phyloP scores from a whole-genome alignment of 2,329 filamentous ascomycete genomes.

The Diplocarpon rosae region DNA sequence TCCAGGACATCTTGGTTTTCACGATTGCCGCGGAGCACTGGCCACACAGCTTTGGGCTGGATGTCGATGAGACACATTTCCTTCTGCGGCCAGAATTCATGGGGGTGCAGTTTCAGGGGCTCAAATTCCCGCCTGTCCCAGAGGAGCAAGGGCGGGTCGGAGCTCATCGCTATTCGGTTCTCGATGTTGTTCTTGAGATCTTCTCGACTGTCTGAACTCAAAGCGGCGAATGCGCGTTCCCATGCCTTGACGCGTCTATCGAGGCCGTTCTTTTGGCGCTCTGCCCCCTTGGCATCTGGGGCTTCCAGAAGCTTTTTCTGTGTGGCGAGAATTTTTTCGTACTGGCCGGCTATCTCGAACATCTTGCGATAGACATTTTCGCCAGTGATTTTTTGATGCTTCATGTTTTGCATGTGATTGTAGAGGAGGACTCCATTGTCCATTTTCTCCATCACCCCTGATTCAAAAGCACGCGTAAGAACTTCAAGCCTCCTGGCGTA shows the following conservation, averaged over 20 bases:
- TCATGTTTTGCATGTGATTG: neutral
- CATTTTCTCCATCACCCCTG: neutral
- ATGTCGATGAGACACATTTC: slow-evolving; percentile 53
- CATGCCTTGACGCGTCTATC: neutral
- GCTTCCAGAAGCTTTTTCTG: neutral
- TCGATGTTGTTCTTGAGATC: neutral
- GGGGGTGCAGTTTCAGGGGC: slow-evolving; percentile 44
- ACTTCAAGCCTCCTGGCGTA: neutral
- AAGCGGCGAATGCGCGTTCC: neutral
- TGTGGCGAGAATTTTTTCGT: neutral
- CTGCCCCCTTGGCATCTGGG: no score
- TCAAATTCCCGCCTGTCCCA: slow-evolving; percentile 66
- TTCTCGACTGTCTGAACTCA: neutral
- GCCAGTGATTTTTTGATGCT: neutral
- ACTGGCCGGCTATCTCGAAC: neutral
- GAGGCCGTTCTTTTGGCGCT: neutral
- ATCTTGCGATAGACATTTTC: neutral
- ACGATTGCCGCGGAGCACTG: slow-evolving; percentile 32
- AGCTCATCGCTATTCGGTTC: slow-evolving; percentile 30
- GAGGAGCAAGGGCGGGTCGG: slow-evolving; percentile 40
- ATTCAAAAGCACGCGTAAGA: neutral
- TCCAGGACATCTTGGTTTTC: slow-evolving; percentile 39
- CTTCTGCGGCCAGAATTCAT: slow-evolving; percentile 58
- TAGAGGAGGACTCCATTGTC: neutral
- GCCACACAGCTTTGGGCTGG: slow-evolving; percentile 45